A percentile compares a stretch with the other conserved stretches of the same genome.
Evolutionary conservation across 176 grass and related monocot species (phyloP).

Genomic region (Cocos nucifera): DNA sequence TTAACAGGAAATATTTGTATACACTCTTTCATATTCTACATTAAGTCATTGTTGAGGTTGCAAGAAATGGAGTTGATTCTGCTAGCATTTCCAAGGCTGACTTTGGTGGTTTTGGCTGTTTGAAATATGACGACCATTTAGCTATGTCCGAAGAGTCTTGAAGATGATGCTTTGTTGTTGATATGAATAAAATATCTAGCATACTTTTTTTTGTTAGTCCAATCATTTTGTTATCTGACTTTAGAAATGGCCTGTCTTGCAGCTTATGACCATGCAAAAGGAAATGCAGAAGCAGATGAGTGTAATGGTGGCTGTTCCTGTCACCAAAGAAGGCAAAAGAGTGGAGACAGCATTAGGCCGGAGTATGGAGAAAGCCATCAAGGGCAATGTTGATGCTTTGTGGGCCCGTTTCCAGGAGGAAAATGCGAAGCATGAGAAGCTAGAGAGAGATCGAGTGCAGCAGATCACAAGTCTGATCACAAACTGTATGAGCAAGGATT

Average conservation of each 20-base stretch:
- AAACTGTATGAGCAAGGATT: constrained; percentile 66
- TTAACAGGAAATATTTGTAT: no score
- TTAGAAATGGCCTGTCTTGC: constrained; percentile 18
- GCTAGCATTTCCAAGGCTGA: no score
- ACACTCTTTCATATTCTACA: no score
- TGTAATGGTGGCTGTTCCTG: constrained; percentile 44
- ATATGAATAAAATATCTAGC: no score
- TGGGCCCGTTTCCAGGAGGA: constrained; percentile 83
- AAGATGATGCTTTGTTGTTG: no score
- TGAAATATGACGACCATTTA: no score
- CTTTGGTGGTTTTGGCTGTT: no score
- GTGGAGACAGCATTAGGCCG: constrained; percentile 61
- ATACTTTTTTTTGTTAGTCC: no score
- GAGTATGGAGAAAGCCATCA: constrained; percentile 75
- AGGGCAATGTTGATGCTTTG: constrained; percentile 72
- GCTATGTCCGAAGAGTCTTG: no score
- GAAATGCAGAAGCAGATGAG: constrained; percentile 79
- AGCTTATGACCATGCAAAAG: constrained; percentile 68
- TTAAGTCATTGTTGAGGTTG: no score
- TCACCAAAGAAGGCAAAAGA: constrained; percentile 82
- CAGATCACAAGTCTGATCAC: constrained; percentile 62
- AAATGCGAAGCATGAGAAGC: constrained; percentile 70
- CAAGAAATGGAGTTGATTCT: no score
- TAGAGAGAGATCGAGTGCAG: constrained; percentile 68
- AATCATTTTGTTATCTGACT: neutral